Evolutionary conservation across 2,329 filamentous ascomycete species (phyloP).

Genomic region (Fusarium sp.): DNA sequence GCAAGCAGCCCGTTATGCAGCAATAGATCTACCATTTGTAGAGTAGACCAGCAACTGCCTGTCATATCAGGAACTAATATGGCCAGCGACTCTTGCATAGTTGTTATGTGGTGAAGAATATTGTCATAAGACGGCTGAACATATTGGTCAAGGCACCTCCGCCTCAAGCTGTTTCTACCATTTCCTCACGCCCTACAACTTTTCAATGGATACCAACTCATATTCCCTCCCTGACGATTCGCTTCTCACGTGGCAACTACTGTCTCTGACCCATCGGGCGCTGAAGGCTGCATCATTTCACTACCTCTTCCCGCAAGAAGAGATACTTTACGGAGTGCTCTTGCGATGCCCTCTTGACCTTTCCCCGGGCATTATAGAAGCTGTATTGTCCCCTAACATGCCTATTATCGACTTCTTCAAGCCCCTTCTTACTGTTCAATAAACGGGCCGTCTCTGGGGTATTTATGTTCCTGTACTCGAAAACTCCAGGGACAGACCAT

Average conservation of each 20-base stretch:
- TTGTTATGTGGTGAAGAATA: not conserved
- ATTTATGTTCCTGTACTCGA: not conserved
- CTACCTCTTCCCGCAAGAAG: not conserved
- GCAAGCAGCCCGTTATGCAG: not conserved
- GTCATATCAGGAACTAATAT: not conserved
- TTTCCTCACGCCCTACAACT: not conserved
- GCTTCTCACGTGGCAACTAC: not conserved
- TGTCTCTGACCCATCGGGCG: not conserved
- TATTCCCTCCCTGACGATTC: not conserved
- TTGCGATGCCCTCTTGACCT: not conserved
- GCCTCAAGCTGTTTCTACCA: not conserved
- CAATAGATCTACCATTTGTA: not conserved
- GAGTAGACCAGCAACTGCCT: not conserved
- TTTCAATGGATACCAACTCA: not conserved
- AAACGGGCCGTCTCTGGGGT: not conserved
- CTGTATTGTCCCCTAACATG: not conserved
- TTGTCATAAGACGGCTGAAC: not conserved
- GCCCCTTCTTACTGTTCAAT: not conserved
- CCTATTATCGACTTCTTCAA: not conserved
- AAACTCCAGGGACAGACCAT: not conserved
- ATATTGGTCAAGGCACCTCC: not conserved
- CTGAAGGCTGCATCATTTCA: not conserved
- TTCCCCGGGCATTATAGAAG: not conserved
- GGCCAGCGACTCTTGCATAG: not conserved
- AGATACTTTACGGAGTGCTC: not conserved